A percentile compares a stretch with the other conserved stretches of the same genome.
Conservation (phyloP, 108 stramenopile species). For the Schizochytrium sp. region DNA sequence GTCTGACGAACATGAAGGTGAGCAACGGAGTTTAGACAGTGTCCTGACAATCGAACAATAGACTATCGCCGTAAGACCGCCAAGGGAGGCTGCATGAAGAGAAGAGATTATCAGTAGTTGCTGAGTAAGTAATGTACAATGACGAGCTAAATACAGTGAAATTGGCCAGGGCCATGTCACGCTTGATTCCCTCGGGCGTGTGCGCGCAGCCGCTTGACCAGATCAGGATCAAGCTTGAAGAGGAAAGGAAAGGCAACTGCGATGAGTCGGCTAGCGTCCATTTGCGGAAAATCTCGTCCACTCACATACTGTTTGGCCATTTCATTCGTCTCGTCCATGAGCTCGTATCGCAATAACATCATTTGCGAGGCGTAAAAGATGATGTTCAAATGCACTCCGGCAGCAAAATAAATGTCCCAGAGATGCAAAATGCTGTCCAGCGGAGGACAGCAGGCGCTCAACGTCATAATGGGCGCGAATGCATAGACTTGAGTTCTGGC, state of each 20-base stretch:
- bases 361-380: slow-evolving; percentile 2
- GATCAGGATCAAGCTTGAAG: not conserved
- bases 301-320: not conserved
- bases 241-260: not conserved
- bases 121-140: not conserved
- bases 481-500: not conserved
- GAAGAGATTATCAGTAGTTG: not conserved
- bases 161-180: not conserved
- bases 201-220: not conserved
- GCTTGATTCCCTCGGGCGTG: not conserved
- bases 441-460: slow-evolving; percentile 6
- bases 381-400: not conserved
- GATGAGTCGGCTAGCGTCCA: not conserved
- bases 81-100: not conserved
- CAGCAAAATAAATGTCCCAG: slow-evolving; percentile 11
- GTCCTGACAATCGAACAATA: too few relatives aligned
- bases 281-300: not conserved
- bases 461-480: not conserved
- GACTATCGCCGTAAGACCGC: not conserved
- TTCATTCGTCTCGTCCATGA: not conserved
- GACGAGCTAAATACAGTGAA: not conserved
- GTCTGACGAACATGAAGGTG: too few relatives aligned
- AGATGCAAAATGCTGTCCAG: not conserved
- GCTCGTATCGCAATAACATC: not conserved
- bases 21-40: too few relatives aligned